phyloP scores from a whole-genome alignment of 2,329 filamentous ascomycete species.

The Esteya vermicola region DNA sequence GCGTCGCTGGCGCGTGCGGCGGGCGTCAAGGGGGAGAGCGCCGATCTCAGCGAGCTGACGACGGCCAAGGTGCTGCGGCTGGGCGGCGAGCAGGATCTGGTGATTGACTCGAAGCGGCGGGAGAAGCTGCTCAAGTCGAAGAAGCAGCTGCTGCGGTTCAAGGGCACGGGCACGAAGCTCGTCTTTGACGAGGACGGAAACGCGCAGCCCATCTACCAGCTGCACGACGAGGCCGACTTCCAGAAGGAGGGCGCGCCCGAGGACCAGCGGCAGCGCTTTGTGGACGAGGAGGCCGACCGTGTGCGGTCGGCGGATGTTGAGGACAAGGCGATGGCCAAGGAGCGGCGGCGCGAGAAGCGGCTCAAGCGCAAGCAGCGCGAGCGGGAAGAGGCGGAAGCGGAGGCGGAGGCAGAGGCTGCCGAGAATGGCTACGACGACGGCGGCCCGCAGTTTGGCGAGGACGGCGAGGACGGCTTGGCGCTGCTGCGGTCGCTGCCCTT shows the following conservation, averaged over 20 bases:
- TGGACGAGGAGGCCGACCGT: conserved; percentile 58
- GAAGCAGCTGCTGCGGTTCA: conserved; percentile 85
- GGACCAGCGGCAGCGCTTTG: conserved; percentile 60
- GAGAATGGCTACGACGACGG: conserved; percentile 15
- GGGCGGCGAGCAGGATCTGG: conserved; percentile 50
- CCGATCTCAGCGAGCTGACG: conserved; percentile 22
- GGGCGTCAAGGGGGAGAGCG: conserved; percentile 19
- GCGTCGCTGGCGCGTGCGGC: conserved; percentile 44
- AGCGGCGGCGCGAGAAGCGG: conserved; percentile 64
- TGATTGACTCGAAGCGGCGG: conserved; percentile 87
- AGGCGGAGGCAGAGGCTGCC: conserved; percentile 13
- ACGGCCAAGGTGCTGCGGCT: conserved; percentile 48
- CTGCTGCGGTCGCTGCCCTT: conserved; percentile 44
- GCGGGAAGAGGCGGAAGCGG: conserved; percentile 22
- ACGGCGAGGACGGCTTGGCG: conserved; percentile 40
- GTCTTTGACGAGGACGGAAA: conserved; percentile 89
- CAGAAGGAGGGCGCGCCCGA: conserved; percentile 59
- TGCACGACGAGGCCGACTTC: conserved; percentile 77
- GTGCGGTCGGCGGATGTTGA: conserved; percentile 63
- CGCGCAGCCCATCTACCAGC: conserved; percentile 72
- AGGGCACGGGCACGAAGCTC: conserved; percentile 71
- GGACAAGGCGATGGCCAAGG: conserved; percentile 69
- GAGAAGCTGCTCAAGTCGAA: conserved; percentile 93
- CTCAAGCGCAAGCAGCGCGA: conserved; percentile 58
- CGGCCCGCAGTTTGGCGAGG: conserved; percentile 18